phyloP scores from a whole-genome alignment of 805 yeast species.

The Ogataea ganodermae region DNA sequence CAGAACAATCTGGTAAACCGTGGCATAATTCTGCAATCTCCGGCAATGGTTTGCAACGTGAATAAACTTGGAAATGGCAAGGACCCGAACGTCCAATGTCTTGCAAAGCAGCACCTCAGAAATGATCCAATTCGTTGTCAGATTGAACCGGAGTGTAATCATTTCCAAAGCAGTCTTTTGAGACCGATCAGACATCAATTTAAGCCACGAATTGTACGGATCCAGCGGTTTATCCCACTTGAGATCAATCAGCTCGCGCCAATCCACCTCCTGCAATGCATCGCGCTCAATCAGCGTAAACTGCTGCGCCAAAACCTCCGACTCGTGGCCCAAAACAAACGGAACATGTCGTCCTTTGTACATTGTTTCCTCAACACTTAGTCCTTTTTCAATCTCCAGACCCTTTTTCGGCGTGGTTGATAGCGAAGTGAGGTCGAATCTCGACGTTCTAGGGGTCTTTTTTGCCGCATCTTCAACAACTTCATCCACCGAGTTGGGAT shows the following conservation, averaged over 20 bases:
- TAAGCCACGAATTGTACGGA: conserved; percentile 83
- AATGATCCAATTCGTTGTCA: conserved; percentile 88
- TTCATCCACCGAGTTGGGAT: conserved; percentile 19
- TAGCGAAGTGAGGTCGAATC: conserved; percentile 33
- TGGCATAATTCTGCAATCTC: conserved; percentile 75
- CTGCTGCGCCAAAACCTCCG: conserved; percentile 72
- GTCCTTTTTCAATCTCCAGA: conserved; percentile 12
- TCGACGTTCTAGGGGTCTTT: conserved; percentile 18
- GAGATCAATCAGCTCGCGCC: conserved; percentile 83
- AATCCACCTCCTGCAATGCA: conserved; percentile 79
- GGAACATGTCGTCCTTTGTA: conserved; percentile 67
- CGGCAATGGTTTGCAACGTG: conserved; percentile 80
- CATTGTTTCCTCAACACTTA: conserved; percentile 43
- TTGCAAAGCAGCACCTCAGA: conserved; percentile 81
- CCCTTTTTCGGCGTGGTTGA: conserved; percentile 31
- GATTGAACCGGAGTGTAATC: conserved; percentile 81
- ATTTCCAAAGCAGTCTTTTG: conserved; percentile 69
- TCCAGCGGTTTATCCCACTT: conserved; percentile 68
- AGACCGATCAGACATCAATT: conserved; percentile 56
- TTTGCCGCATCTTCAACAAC: not conserved
- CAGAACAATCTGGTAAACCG: conserved; percentile 82
- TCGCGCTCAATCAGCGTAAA: conserved; percentile 87
- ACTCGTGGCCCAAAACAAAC: conserved; percentile 72
- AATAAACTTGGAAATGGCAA: conserved; percentile 80
- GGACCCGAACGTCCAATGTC: conserved; percentile 57